Evolutionary conservation across 2,329 filamentous ascomycete species (phyloP).

Genomic region (Fusarium verrucosum): DNA sequence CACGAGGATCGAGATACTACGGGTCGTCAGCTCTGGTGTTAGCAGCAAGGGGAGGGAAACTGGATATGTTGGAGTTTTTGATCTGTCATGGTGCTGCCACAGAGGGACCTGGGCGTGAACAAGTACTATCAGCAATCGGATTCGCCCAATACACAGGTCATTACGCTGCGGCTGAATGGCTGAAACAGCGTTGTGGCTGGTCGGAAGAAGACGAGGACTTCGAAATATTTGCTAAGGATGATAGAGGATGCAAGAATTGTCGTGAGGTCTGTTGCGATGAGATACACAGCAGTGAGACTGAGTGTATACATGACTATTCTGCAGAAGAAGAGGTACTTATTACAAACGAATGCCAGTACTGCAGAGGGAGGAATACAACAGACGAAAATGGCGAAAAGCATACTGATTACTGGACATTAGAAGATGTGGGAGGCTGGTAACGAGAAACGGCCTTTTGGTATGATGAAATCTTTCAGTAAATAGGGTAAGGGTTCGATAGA

Average conservation of each 20-base stretch:
- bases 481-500: no score
- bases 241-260: neutral
- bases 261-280: neutral
- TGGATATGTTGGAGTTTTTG: constrained; percentile 11
- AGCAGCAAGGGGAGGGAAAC: neutral
- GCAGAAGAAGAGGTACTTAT: neutral
- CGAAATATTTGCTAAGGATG: no score
- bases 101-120: neutral
- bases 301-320: neutral
- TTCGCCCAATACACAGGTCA: neutral
- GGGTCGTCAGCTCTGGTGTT: neutral
- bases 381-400: neutral
- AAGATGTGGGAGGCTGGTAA: no score
- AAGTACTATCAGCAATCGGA: neutral
- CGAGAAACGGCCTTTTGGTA: no score
- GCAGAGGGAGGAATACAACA: accelerated
- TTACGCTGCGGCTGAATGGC: neutral
- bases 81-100: neutral
- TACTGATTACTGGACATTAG: no score
- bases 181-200: neutral
- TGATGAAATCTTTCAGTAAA: no score
- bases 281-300: neutral
- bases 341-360: neutral
- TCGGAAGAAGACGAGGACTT: neutral
- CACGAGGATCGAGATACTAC: neutral